These are phyloP conservation scores for Infundibulicybe gibba DNA, from an alignment of 768 basidiomycete genomes.

Conservation along the genomic window DNA sequence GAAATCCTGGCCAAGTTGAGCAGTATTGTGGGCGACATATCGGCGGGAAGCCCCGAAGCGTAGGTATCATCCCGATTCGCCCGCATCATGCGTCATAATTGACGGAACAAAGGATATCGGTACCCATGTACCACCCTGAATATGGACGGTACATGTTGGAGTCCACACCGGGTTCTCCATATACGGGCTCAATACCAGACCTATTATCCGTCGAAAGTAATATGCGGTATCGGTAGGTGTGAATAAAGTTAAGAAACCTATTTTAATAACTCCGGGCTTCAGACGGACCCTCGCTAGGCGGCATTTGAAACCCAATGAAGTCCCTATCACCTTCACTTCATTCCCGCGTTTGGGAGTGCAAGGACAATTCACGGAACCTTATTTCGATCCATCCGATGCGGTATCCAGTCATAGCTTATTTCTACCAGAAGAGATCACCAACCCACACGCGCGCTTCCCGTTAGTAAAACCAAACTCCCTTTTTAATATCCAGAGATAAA, in stretches of 20 bases:
- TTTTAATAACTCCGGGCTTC: neutral
- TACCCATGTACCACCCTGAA: constrained; percentile 95
- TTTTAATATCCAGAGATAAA: constrained; percentile 1
- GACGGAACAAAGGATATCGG: constrained; percentile 44
- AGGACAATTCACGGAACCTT: constrained; percentile 91
- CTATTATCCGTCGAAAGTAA: constrained; percentile 88
- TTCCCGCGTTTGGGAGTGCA: constrained; percentile 89
- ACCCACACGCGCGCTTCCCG: constrained; percentile 98
- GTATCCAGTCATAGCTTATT: constrained; percentile 91
- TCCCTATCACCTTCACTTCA: constrained; percentile 92
- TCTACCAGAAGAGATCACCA: constrained; percentile 93
- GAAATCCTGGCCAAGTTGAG: constrained; percentile 86
- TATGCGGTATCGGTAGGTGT: constrained; percentile 84
- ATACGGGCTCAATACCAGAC: constrained; percentile 83
- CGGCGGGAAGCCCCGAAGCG: constrained; percentile 55
- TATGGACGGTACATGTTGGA: constrained; percentile 99
- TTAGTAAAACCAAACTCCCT: constrained; percentile 40
- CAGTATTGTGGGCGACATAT: constrained; percentile 63
- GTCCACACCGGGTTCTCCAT: constrained; percentile 94
- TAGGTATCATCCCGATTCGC: constrained; percentile 27
- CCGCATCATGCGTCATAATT: too few species aligned
- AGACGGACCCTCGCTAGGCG: constrained; percentile 84
- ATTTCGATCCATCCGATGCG: constrained; percentile 69
- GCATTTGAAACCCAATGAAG: constrained; percentile 80
- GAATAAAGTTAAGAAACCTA: constrained; percentile 3